Percentiles rank a stretch among this genome's conserved stretches.
phyloP scores from a whole-genome alignment of 371 early-diverging fungal species.

The Mortierella sp. region DNA sequence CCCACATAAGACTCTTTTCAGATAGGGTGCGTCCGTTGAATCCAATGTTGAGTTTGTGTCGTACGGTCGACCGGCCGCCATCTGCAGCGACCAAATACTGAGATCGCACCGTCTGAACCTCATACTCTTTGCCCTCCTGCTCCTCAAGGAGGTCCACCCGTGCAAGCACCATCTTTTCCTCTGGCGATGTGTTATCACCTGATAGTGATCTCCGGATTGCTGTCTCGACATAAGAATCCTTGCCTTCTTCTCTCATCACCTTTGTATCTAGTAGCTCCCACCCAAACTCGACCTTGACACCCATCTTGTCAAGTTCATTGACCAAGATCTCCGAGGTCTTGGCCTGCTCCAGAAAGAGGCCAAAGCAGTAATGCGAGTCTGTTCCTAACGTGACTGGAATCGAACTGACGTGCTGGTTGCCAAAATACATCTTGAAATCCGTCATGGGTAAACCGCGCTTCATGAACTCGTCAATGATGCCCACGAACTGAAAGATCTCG shows the following conservation, averaged over 20 bases:
- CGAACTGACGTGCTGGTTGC: not conserved
- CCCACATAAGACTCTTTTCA: slow-evolving; percentile 18
- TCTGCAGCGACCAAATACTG: slow-evolving; percentile 54
- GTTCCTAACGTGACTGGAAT: not conserved
- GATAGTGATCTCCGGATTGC: slow-evolving; percentile 12
- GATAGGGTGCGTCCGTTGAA: slow-evolving; percentile 36
- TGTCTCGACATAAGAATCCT: slow-evolving; percentile 20
- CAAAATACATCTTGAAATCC: slow-evolving; percentile 13
- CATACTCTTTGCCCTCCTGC: slow-evolving; percentile 20
- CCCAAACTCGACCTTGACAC: slow-evolving; percentile 30
- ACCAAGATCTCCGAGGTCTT: slow-evolving; percentile 23
- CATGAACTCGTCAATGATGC: slow-evolving; percentile 18
- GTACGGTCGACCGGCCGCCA: slow-evolving; percentile 50
- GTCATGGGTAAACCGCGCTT: not conserved
- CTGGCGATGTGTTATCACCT: slow-evolving; percentile 11
- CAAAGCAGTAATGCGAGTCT: slow-evolving; percentile 21
- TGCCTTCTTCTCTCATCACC: slow-evolving; percentile 9
- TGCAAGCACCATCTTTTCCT: slow-evolving; percentile 2
- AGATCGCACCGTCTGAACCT: slow-evolving; percentile 17
- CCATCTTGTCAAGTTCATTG: slow-evolving; percentile 24
- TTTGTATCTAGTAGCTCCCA: slow-evolving; percentile 44
- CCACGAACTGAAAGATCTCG: slow-evolving; percentile 25
- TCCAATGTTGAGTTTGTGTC: slow-evolving; percentile 38
- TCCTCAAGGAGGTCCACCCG: slow-evolving; percentile 2
- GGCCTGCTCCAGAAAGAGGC: slow-evolving; percentile 30